Percentiles rank a stretch among this genome's conserved stretches.
Conservation (phyloP, 306 rosid genomes). For the Inga oerstediana region DNA sequence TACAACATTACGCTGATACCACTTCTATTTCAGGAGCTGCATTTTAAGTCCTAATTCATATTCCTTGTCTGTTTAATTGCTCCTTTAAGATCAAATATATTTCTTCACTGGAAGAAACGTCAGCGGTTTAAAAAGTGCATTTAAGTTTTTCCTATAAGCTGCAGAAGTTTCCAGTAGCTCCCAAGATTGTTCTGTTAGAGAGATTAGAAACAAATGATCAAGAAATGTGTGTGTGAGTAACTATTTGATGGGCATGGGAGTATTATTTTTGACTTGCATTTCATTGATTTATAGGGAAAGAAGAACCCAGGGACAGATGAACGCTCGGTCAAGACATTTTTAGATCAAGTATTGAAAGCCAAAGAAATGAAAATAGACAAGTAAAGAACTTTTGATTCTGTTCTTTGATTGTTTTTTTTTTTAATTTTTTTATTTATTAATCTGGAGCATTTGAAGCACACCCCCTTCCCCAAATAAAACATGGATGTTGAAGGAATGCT, state of each 20-base stretch:
- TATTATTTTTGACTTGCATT: not conserved
- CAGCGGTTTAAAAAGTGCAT: conserved; percentile 1
- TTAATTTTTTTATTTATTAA: not conserved
- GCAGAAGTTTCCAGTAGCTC: not conserved
- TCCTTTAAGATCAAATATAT: not conserved
- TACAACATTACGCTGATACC: not conserved
- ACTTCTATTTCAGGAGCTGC: conserved; percentile 3
- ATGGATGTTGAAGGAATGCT: conserved; percentile 10
- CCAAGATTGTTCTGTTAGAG: not conserved
- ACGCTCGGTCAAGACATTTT: conserved; percentile 65
- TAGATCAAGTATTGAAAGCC: conserved; percentile 71
- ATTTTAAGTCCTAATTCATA: not conserved
- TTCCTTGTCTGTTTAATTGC: not conserved
- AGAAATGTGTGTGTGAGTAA: not conserved
- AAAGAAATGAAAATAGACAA: conserved; percentile 94
- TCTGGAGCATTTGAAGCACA: not conserved
- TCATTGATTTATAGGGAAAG: conserved; percentile 75
- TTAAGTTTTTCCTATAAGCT: conserved; percentile 10
- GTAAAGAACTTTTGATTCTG: conserved; percentile 46
- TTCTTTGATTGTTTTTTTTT: conserved; percentile 27
- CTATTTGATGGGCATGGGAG: not conserved
- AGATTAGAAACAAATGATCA: not conserved
- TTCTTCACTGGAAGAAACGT: not conserved
- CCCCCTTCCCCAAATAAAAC: not conserved
- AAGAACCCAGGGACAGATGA: conserved; percentile 88